phyloP scores from a whole-genome alignment of 495 filamentous ascomycete genomes.

The Glonium stellatum region DNA sequence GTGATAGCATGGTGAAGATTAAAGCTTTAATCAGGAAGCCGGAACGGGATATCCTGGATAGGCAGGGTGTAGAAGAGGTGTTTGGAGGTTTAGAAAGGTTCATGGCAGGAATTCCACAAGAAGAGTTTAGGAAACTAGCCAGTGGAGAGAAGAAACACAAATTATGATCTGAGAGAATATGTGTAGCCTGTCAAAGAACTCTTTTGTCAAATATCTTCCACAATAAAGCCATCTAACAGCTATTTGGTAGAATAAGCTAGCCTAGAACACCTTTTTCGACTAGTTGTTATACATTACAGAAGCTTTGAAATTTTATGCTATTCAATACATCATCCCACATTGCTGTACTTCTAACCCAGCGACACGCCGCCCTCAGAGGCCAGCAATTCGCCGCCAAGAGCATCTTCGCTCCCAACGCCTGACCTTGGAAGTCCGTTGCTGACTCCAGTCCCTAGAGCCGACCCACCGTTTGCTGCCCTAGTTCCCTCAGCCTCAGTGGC shows the following conservation, averaged over 20 bases:
- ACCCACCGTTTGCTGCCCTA: not conserved
- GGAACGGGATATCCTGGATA: slow-evolving; percentile 64
- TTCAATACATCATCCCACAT: slow-evolving; percentile 3
- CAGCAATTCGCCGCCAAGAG: slow-evolving; percentile 23
- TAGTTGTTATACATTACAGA: no score
- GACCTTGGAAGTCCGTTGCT: not conserved
- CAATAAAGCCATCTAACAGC: no score
- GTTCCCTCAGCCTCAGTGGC: slow-evolving; percentile 5
- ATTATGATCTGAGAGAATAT: slow-evolving; percentile 43
- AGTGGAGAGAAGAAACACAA: slow-evolving; percentile 77
- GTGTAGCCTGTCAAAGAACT: no score
- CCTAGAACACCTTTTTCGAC: no score
- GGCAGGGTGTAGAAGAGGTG: slow-evolving; percentile 71
- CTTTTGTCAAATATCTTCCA: no score
- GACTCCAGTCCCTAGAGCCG: not conserved
- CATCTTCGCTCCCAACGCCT: not conserved
- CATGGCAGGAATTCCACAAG: slow-evolving; percentile 66
- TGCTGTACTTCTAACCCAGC: slow-evolving; percentile 7
- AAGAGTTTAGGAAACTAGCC: slow-evolving; percentile 67
- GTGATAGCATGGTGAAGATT: slow-evolving; percentile 69
- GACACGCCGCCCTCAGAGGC: slow-evolving; percentile 22
- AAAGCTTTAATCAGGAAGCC: slow-evolving; percentile 76
- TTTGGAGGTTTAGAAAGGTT: slow-evolving; percentile 82
- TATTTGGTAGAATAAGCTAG: no score
- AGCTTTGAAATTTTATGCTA: no score